Evolutionary conservation across 2,329 filamentous ascomycete genomes (phyloP), one percentile per base, ranked within the genome.

Genomic region (Colletotrichum camelliae): DNA sequence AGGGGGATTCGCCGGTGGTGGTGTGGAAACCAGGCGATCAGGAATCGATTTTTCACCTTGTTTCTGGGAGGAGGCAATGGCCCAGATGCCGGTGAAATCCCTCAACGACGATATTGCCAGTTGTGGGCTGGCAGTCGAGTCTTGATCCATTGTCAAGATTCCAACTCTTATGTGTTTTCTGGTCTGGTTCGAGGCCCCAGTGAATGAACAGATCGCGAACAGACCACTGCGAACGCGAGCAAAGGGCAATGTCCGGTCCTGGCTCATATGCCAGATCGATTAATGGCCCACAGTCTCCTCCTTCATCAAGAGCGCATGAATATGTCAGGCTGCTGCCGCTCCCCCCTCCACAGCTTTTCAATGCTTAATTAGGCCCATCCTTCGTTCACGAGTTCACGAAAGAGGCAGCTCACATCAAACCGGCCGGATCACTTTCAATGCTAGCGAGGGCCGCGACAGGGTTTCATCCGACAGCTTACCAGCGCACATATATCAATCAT

Each of bases 1-100:
- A 75, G 69, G 72, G 62, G 62, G 48, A 48, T 21, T 48, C 35
- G 39, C 37, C 24, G 29, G n/a, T 74, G 73, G 73, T 73, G 70
- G 70, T 66, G 74, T 74, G 74, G 74, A 31, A 76, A 69, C 70
- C 70, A 61, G 74, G 39, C 70, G 62, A 76, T 69, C 58, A 68
- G 29, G 52, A 72, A 61, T 35, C 48, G 37, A 16, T 4, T 67
- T 72, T 64, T 75, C 24, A 13, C 21, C 5, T n/a, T 52, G 33
- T n/a, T 52, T 39, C 57, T 72, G 58, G 70, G 43, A 48, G 24
- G 64, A 64, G 64, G 70, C 70, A 65, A 68, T 39, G 15, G 29
- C 64, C 84, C 12, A 15, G n/a, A 48, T 39, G 31, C 33, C 29
- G 27, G 24, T 18, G n/a, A 52, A 67, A 55, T 57, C 39, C 33